These are phyloP conservation scores for Hymenoscyphus scutula DNA, from an alignment of 2,329 filamentous ascomycete species.

Conservation along the genomic window DNA sequence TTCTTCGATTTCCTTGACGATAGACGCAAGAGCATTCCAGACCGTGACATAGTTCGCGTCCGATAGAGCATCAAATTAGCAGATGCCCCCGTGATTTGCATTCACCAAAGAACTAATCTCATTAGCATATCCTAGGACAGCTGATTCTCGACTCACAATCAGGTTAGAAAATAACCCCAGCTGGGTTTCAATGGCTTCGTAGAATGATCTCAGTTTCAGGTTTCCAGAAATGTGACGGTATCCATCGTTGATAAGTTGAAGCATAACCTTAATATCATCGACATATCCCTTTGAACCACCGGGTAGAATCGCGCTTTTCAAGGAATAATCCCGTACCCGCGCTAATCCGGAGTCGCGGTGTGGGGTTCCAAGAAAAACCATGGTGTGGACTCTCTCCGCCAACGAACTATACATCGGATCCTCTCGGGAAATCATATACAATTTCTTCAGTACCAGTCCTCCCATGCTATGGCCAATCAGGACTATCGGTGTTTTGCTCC, in stretches of 20 bases:
- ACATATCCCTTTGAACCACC: conserved; percentile 27
- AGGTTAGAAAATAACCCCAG: conserved; percentile 29
- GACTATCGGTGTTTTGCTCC: conserved; percentile 38
- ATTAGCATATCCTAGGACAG: conserved; percentile 30
- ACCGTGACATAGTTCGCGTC: conserved; percentile 30
- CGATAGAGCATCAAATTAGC: conserved; percentile 31
- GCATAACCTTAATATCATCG: conserved; percentile 30
- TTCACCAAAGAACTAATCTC: conserved; percentile 28
- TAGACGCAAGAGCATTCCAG: conserved; percentile 19
- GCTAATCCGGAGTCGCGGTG: conserved; percentile 29
- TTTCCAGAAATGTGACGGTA: conserved; percentile 35
- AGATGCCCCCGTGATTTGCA: conserved; percentile 37
- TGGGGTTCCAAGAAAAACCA: conserved; percentile 40
- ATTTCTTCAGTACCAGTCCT: conserved; percentile 35
- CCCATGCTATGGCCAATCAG: conserved; percentile 50
- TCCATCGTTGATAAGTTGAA: conserved; percentile 36
- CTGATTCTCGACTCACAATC: conserved; percentile 30
- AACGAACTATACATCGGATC: conserved; percentile 14
- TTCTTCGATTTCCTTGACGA: conserved; percentile 17
- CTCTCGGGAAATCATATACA: conserved; percentile 29
- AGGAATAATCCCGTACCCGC: no score
- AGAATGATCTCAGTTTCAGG: conserved; percentile 43
- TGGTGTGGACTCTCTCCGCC: conserved; percentile 29
- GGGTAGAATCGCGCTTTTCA: no score
- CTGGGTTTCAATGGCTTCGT: conserved; percentile 41